Conservation (phyloP, 768 basidiomycete species). For the Russula compacta region DNA sequence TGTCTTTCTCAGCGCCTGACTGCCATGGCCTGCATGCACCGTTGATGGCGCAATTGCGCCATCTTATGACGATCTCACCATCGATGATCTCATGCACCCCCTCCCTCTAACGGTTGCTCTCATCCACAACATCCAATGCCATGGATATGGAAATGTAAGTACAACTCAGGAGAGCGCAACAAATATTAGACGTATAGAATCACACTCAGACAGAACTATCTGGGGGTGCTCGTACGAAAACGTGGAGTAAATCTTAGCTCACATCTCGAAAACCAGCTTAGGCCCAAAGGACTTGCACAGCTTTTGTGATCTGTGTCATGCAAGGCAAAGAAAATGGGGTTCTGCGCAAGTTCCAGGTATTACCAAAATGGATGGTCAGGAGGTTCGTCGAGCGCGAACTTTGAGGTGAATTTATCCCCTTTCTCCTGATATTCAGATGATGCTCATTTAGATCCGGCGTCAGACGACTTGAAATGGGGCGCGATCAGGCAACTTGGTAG, state of each 20-base stretch:
- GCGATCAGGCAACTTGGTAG: not conserved
- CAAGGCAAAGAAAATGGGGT: not conserved
- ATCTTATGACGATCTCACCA: too few relatives aligned
- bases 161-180: too few relatives aligned
- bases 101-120: too few relatives aligned
- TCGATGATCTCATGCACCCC: too few relatives aligned
- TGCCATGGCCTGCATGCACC: not conserved
- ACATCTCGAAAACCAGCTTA: too few relatives aligned
- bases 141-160: too few relatives aligned
- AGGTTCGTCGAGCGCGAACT: not conserved
- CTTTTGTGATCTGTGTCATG: too few relatives aligned
- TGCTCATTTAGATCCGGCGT: not conserved
- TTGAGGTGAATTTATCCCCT: not conserved
- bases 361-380: not conserved
- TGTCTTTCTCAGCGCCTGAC: not conserved
- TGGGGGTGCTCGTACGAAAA: too few relatives aligned
- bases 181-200: too few relatives aligned
- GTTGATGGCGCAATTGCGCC: not conserved
- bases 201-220: too few relatives aligned
- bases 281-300: not conserved
- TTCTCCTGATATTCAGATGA: not conserved
- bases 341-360: not conserved
- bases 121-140: too few relatives aligned
- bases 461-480: not conserved
- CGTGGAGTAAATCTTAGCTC: too few relatives aligned